Percentiles rank a stretch among this genome's conserved stretches.
Conservation (phyloP, 768 basidiomycete genomes). For the Collybiopsis luxurians region DNA sequence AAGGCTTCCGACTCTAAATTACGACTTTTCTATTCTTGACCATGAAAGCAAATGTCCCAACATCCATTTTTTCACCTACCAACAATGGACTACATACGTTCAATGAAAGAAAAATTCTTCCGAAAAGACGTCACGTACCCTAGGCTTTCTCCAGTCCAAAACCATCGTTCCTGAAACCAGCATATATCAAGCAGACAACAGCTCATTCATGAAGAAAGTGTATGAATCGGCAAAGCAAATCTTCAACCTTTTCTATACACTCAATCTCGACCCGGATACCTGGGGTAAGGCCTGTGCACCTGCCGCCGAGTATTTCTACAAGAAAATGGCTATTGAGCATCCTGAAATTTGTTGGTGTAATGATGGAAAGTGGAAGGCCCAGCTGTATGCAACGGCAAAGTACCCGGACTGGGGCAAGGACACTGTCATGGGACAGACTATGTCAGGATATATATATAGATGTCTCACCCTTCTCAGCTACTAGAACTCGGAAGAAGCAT, state of each 20-base stretch:
- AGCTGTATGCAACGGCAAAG: background rate
- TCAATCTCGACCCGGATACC: background rate
- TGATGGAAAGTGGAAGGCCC: conserved; percentile 1
- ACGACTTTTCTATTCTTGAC: background rate
- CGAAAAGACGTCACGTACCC: background rate
- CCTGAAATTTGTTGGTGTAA: background rate
- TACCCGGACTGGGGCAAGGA: background rate
- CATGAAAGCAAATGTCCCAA: background rate
- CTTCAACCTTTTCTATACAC: background rate
- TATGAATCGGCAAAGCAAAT: background rate
- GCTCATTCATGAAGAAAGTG: background rate
- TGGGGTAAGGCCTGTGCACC: background rate
- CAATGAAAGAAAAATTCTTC: background rate
- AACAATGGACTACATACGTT: background rate
- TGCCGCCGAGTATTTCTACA: background rate
- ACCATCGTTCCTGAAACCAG: background rate
- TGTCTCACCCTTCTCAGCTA: no score
- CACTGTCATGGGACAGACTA: no score
- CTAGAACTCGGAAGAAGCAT: no score
- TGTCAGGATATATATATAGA: no score
- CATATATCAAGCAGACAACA: background rate
- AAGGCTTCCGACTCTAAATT: background rate
- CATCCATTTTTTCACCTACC: background rate
- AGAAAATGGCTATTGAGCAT: background rate
- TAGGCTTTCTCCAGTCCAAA: background rate